These are phyloP conservation scores for Xylariaceae sp. DNA, from an alignment of 2,329 filamentous ascomycete genomes.

Conservation along the genomic window DNA sequence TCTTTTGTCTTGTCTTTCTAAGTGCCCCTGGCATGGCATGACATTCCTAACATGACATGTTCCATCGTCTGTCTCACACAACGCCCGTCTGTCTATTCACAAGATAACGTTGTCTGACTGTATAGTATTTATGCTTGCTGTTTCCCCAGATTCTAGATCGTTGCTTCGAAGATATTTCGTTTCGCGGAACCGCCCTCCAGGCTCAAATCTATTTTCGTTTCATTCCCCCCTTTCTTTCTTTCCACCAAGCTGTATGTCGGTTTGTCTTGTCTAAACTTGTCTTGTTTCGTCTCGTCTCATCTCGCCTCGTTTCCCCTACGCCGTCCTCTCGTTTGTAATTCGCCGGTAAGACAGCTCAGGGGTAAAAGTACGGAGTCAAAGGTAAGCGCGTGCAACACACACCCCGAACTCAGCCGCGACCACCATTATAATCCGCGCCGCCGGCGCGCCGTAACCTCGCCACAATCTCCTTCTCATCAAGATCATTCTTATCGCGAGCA, in stretches of 20 bases:
- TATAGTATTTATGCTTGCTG: slow-evolving; percentile 10
- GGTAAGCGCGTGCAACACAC: not conserved
- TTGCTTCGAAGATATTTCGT: slow-evolving; percentile 1
- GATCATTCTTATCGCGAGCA: slow-evolving; percentile 53
- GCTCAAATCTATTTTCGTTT: not conserved
- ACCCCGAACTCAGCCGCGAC: slow-evolving; percentile 42
- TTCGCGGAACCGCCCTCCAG: not conserved
- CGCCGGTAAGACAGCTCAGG: not conserved
- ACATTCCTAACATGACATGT: not conserved
- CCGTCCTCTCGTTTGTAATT: not conserved
- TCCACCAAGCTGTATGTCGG: not conserved
- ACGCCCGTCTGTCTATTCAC: not conserved
- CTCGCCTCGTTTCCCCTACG: not conserved
- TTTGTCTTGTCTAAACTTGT: not conserved
- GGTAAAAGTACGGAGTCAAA: not conserved
- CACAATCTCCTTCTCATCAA: slow-evolving; percentile 58
- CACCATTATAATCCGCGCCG: slow-evolving; percentile 67
- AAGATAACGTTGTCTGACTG: slow-evolving; percentile 17
- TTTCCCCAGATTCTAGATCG: slow-evolving; percentile 3
- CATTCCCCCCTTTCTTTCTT: not conserved
- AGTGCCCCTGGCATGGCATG: no score
- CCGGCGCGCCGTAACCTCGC: slow-evolving; percentile 58
- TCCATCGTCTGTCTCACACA: not conserved
- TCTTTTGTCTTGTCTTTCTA: no score
- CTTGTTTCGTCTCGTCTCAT: not conserved